These are phyloP conservation scores for Diaporthe amygdali DNA, from an alignment of 2,329 filamentous ascomycete genomes.

Conservation along the genomic window DNA sequence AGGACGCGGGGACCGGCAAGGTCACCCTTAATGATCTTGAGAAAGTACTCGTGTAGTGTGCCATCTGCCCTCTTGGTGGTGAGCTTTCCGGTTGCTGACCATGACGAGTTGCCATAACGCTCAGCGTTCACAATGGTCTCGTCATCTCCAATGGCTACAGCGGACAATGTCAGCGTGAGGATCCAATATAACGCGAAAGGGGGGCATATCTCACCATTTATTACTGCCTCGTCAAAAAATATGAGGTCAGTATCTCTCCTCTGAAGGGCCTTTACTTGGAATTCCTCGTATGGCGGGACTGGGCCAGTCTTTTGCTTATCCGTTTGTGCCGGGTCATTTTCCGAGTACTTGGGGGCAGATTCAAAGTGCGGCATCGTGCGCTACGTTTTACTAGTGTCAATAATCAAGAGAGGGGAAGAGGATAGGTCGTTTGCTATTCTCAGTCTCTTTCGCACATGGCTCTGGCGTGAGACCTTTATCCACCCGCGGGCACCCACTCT, in stretches of 20 bases:
- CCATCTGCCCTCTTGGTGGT: conserved; percentile 29
- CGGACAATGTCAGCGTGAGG: background rate
- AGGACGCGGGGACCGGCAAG: background rate
- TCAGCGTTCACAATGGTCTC: conserved; percentile 30
- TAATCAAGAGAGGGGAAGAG: background rate
- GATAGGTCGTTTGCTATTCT: background rate
- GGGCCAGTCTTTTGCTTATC: background rate
- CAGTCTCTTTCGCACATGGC: background rate
- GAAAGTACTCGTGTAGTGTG: conserved; percentile 30
- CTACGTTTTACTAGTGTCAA: background rate
- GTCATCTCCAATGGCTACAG: conserved; percentile 4
- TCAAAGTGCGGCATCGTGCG: conserved; percentile 1
- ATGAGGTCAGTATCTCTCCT: conserved; percentile 13
- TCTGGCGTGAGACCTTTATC: conserved; percentile 4
- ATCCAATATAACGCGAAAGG: no score
- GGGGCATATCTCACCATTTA: background rate
- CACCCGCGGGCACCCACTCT: background rate
- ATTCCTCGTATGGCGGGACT: background rate
- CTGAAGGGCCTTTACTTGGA: background rate
- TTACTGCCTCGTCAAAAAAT: conserved; percentile 5
- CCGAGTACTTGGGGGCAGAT: background rate
- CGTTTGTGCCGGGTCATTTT: background rate
- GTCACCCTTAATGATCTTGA: conserved; percentile 28
- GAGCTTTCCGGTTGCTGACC: conserved; percentile 35
- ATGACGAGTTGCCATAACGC: conserved; percentile 33